These are phyloP conservation scores for Kwoniella shandongensis DNA, from an alignment of 768 basidiomycete genomes.

Conservation along the genomic window DNA sequence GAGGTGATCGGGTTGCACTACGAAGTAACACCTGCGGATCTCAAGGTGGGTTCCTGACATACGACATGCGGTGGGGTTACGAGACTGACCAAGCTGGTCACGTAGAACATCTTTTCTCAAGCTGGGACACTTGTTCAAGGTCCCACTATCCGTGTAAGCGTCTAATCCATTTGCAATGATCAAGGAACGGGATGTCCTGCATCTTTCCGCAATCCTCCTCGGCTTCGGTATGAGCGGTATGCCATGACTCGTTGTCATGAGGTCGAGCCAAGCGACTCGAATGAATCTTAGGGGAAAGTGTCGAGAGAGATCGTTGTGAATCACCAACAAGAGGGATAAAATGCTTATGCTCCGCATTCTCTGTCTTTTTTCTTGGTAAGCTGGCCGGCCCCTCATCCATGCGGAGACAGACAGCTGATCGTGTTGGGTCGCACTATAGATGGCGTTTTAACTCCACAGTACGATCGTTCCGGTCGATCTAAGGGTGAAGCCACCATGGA, in stretches of 20 bases:
- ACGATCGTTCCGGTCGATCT: conserved; percentile 92
- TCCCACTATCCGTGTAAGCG: conserved; percentile 91
- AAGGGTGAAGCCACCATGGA: conserved; percentile 75
- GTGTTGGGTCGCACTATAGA: neutral
- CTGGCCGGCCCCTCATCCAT: conserved; percentile 15
- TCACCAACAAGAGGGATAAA: conserved; percentile 1
- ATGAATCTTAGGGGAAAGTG: too few species aligned
- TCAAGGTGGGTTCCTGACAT: conserved; percentile 63
- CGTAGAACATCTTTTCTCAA: conserved; percentile 82
- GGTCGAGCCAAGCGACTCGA: too few species aligned
- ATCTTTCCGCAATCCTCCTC: too few species aligned
- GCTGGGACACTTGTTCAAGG: conserved; percentile 89
- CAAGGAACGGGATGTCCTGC: too few species aligned
- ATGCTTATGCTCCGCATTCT: conserved; percentile 39
- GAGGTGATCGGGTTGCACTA: conserved; percentile 87
- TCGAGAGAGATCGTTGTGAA: too few species aligned
- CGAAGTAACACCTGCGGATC: conserved; percentile 82
- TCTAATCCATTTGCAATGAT: conserved; percentile 30
- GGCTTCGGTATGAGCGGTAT: too few species aligned
- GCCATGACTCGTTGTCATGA: too few species aligned
- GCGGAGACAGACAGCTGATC: too few species aligned
- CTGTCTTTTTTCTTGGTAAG: conserved; percentile 41
- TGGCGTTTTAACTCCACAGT: conserved; percentile 58
- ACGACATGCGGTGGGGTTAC: neutral
- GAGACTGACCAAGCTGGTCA: neutral